Evolutionary conservation across 108 stramenopile species (phyloP).

Genomic region (Pseudonitzschia delicatissima): DNA sequence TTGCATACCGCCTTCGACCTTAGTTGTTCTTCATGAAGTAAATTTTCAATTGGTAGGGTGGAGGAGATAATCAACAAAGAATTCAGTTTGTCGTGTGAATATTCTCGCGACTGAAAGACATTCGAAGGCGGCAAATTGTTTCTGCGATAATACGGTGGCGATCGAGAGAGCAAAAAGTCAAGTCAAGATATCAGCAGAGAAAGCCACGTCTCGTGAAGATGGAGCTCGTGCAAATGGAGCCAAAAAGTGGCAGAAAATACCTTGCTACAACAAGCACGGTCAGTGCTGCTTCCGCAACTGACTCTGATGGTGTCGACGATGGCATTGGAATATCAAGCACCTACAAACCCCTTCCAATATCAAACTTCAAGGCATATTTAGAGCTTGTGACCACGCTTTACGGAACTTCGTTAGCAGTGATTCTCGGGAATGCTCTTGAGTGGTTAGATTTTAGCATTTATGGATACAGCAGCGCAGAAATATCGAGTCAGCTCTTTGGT

Average conservation of each 20-base stretch:
- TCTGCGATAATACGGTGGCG: too few relatives aligned
- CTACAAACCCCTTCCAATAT: conserved; percentile 5
- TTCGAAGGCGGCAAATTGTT: too few relatives aligned
- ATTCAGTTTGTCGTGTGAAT: too few relatives aligned
- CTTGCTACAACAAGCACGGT: background rate
- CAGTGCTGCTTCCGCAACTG: background rate
- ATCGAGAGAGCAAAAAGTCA: too few relatives aligned
- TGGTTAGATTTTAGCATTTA: conserved; percentile 22
- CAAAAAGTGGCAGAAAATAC: background rate
- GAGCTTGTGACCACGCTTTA: background rate
- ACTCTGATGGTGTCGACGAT: background rate
- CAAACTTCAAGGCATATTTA: background rate
- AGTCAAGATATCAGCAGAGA: too few relatives aligned
- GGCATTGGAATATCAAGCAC: background rate
- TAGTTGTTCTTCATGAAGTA: too few relatives aligned
- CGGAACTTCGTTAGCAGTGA: conserved; percentile 6
- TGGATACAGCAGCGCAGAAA: conserved; percentile 15
- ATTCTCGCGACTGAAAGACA: too few relatives aligned
- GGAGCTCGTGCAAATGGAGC: too few relatives aligned
- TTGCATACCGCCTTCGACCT: too few relatives aligned
- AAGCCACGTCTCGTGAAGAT: too few relatives aligned
- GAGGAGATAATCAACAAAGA: too few relatives aligned
- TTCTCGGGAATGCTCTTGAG: conserved; percentile 14
- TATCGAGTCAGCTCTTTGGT: conserved; percentile 9
- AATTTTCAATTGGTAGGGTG: too few relatives aligned